Base-by-base conservation (phyloP, 768 basidiomycete species). In the Galerina sulciceps region DNA sequence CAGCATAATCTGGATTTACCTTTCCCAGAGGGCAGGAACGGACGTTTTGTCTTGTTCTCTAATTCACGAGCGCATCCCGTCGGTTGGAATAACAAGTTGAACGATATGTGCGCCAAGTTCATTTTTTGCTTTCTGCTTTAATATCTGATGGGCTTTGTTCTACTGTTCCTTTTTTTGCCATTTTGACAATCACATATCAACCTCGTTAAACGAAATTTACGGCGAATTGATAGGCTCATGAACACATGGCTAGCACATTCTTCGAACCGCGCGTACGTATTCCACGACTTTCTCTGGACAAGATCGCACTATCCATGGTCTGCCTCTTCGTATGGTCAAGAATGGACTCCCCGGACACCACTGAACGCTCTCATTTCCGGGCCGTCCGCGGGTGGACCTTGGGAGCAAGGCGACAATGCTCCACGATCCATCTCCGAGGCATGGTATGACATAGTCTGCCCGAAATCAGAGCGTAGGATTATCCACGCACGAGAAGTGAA, bases 31-130 rank as follows among this genome's bases (percentile, higher is more conserved):
- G 83, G 83, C 2, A 69, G 65, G 45, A 71, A 67, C 17, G 83
- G 83, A 18, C 73, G 82, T 37, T 85, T 82, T 63, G 76, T 84
- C 52, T 76, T 76, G 38, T 84, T 85, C 61, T 73, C 71, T 2
- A 80, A 77, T 58, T 66, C 65, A 51, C 76, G 81, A 53, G 70
- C 76, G 15, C 69, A 76, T 43, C 61, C 59, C 20, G 61, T 83
- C 34, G 83, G 83, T 2, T 83, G 82, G 81, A 85, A 84, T 66
- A 85, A 85, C 63, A 76, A 77, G 52, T 63, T 84, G 43, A 81
- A 81, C 54, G 83, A 85, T 67, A 65, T 81, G 82, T 84, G 60
- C 40, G 80, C 26, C 8, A 31, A 31, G 26, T 31, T 72, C 13
- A 17, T 23, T 49, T 36, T 18, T 34, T 45, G 11, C 31, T 44